Evolutionary conservation across 2,329 filamentous ascomycete species (phyloP), one percentile per base, ranked within the genome.

Genomic region (Davidsoniella australis): DNA sequence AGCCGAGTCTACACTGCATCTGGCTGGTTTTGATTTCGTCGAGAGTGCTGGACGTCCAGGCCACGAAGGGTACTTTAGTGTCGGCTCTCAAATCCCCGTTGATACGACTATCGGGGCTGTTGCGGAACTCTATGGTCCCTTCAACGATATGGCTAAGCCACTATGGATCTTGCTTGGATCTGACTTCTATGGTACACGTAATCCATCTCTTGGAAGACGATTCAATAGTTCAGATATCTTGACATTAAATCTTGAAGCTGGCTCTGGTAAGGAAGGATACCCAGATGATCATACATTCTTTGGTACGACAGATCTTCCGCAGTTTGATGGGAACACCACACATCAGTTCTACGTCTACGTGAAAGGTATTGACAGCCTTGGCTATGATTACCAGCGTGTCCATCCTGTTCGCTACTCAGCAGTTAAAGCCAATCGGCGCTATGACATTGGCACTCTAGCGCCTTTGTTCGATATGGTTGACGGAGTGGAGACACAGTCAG

Each of bases 1-100:
- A 38, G 50, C 48, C 14, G 42, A 51, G 18, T 49, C 53, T 1
- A 38, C 48, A 2, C 20, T 55, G 14, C 40, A 51, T 14, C 49
- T 55, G 14, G 48, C 47, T 2, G 48, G 42, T 18, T 51, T 54
- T 51, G 44, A 44, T 2, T 47, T 55, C 47, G 53, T 53, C 39
- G 46, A 54, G 23, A 49, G 41, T 7, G 47, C 44, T 10, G 54
- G 54, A n/a, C 36, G 51, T 10, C 16, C 29, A 10, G 53, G 48
- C 5, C 53, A 55, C 17, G 48, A 53, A 10, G 54, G 54, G 3
- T 55, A 53, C 48, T 55, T 55, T 42, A 45, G 40, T 17, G 41
- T 55, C 23, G 50, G 51, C 10, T 29, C 37, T 9, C 17, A 29
- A 2, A 37, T 39, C 3, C 50, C 53, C 5, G 43, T 47, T 5